These are phyloP conservation scores for Lipomyces lipofer DNA, from an alignment of 805 yeast genomes.

Conservation along the genomic window DNA sequence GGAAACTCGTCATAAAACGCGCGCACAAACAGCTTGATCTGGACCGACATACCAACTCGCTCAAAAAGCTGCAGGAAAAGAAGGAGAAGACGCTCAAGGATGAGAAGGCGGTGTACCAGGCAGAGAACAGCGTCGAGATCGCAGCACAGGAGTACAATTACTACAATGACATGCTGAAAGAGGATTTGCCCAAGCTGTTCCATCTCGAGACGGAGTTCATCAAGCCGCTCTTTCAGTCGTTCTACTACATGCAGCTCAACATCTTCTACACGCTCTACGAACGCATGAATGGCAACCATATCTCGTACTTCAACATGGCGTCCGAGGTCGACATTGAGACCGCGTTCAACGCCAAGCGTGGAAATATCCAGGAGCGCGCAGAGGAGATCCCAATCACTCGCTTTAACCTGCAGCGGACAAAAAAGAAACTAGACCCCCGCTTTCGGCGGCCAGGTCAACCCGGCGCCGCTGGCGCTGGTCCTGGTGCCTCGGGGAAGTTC, in stretches of 20 bases:
- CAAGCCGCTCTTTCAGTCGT: slow-evolving; percentile 87
- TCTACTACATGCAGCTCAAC: slow-evolving; percentile 97
- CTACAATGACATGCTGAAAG: slow-evolving; percentile 90
- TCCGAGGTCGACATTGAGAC: slow-evolving; percentile 69
- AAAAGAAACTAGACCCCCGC: slow-evolving; percentile 18
- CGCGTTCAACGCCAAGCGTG: slow-evolving; percentile 77
- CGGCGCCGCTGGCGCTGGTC: slow-evolving; percentile 26
- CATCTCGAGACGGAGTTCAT: slow-evolving; percentile 88
- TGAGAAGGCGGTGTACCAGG: slow-evolving; percentile 84
- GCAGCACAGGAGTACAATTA: slow-evolving; percentile 96
- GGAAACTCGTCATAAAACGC: slow-evolving; percentile 94
- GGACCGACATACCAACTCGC: slow-evolving; percentile 74
- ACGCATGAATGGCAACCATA: slow-evolving; percentile 93
- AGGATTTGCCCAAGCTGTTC: slow-evolving; percentile 84
- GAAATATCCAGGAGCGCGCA: slow-evolving; percentile 84
- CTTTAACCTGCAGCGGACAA: slow-evolving; percentile 50
- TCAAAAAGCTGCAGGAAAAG: slow-evolving; percentile 74
- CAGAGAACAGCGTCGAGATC: slow-evolving; percentile 83
- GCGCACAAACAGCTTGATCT: slow-evolving; percentile 93
- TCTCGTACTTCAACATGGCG: slow-evolving; percentile 88
- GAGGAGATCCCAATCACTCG: slow-evolving; percentile 89
- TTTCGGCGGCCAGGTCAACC: slow-evolving; percentile 34
- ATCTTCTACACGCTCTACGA: slow-evolving; percentile 89
- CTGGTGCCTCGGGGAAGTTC: slow-evolving; percentile 11
- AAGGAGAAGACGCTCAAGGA: slow-evolving; percentile 83